These are phyloP conservation scores for Sherardia arvensis DNA, from an alignment of 257 asterid genomes.

Conservation along the genomic window DNA sequence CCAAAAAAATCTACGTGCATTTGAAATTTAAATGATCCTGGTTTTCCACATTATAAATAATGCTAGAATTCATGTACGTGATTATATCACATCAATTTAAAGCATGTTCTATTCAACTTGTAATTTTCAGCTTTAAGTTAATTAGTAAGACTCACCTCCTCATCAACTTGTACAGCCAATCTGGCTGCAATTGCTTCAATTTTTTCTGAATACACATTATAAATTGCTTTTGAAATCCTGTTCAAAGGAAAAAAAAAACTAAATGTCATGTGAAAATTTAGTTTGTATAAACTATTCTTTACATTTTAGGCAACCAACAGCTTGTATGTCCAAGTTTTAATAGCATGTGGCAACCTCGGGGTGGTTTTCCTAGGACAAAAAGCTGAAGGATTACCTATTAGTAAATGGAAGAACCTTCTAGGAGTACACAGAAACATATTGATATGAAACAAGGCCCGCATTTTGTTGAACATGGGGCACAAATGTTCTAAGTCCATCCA, in stretches of 20 bases:
- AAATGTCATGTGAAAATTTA: not conserved
- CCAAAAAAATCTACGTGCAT: not conserved
- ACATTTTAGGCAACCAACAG: not conserved
- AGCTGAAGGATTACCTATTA: not conserved
- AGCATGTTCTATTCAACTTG: not conserved
- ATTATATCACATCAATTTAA: not conserved
- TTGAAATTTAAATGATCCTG: not conserved
- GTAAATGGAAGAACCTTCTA: not conserved
- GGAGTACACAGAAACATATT: not conserved
- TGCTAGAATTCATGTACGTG: not conserved
- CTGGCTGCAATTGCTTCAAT: slow-evolving; percentile 77
- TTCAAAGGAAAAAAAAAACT: not conserved
- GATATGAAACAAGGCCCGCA: not conserved
- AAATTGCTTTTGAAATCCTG: slow-evolving; percentile 68
- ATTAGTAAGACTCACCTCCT: slow-evolving; percentile 32
- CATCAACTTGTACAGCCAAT: slow-evolving; percentile 42
- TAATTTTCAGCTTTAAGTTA: not conserved
- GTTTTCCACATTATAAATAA: not conserved
- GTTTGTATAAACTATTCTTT: not conserved
- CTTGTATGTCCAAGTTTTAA: not conserved
- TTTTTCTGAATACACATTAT: slow-evolving; percentile 63
- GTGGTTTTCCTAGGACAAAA: not conserved
- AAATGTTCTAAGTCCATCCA: not conserved
- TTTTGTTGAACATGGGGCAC: not conserved
- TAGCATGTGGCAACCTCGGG: not conserved